Evolutionary conservation across 202 grass and related monocot species (phyloP).

Genomic region (Alloteropsis angusta): DNA sequence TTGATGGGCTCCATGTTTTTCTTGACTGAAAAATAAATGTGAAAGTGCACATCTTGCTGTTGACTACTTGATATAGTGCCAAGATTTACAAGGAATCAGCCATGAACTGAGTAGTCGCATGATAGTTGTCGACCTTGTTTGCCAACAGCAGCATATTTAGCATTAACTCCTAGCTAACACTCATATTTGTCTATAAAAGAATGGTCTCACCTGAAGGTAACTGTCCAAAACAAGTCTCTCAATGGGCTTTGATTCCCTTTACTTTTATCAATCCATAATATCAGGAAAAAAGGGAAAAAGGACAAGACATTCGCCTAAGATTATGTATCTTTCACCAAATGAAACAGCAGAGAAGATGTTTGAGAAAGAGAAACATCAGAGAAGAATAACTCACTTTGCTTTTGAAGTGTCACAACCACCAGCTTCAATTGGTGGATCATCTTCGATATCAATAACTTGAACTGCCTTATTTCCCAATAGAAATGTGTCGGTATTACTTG

Average conservation of each 20-base stretch:
- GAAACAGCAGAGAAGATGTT: too few species aligned
- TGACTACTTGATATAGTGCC: neutral
- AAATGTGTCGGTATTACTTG: constrained; percentile 25
- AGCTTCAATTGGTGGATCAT: constrained; percentile 56
- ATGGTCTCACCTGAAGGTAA: neutral
- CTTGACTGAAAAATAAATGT: neutral
- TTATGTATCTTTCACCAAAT: neutral
- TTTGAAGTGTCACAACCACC: constrained; percentile 46
- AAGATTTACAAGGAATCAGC: neutral
- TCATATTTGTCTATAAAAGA: constrained; percentile 9
- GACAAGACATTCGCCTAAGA: neutral
- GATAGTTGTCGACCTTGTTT: neutral
- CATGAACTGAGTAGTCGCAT: neutral
- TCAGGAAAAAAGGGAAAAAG: neutral
- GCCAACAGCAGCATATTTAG: neutral
- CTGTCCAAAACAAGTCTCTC: neutral
- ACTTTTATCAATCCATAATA: constrained; percentile 5
- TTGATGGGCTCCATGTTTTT: neutral
- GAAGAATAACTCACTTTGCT: constrained; percentile 53
- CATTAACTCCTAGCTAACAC: neutral
- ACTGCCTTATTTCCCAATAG: constrained; percentile 40
- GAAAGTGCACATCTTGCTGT: neutral
- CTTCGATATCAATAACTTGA: constrained; percentile 83
- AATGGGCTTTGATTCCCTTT: neutral
- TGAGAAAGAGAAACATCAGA: neutral